Base-by-base conservation (phyloP, 2,329 filamentous ascomycete genomes). In the Rutstroemia sydowiana region DNA sequence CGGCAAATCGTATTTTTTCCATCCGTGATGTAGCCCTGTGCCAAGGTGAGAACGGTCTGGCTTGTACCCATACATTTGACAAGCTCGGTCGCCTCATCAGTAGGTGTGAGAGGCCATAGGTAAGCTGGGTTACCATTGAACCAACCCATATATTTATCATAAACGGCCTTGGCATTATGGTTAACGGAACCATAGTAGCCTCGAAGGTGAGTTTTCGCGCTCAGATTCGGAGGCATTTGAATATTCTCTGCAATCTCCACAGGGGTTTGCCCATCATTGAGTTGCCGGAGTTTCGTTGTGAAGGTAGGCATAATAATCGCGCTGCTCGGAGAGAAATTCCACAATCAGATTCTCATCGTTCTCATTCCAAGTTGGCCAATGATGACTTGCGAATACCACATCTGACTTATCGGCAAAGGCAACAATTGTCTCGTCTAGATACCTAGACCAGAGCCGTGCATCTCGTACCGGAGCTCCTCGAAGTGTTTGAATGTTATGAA, bases 401-500 rank as follows among this genome's bases (percentile, higher is more conserved):
- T 70, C 64, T 1, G 66, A 45, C 3, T 61, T 52, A 2, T 57
- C 43, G 0, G 64, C 66, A 47, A 65, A 73, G n/a, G 71, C 41
- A 11, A 59, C 61, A 18, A 71, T 61, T 5, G 68, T 58, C 51
- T 69, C 66, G 30, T 70, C 67, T 8, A 73, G 54, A 42, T 71
- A 70, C 14, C 59, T 54, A 2, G 68, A 64, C 71, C 70, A 74
- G 1, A 60, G 62, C 21, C 69, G 65, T 1, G 71, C 64, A 55
- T 74, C 71, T 10, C 71, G 62, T 2, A 73, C 71, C 5, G 59
- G 57, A 2, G 70, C 70, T 2, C 71, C 72, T 1, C 71, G 66
- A 13, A 72, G 61, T 0, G 71, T 73, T 5, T 67, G 54, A 52
- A 73, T 68, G 53, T 73, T 73, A 56, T 73, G 71, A 52, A 73